phyloP scores from a whole-genome alignment of 345 rosid genomes.

The Leavenworthia alabamica region DNA sequence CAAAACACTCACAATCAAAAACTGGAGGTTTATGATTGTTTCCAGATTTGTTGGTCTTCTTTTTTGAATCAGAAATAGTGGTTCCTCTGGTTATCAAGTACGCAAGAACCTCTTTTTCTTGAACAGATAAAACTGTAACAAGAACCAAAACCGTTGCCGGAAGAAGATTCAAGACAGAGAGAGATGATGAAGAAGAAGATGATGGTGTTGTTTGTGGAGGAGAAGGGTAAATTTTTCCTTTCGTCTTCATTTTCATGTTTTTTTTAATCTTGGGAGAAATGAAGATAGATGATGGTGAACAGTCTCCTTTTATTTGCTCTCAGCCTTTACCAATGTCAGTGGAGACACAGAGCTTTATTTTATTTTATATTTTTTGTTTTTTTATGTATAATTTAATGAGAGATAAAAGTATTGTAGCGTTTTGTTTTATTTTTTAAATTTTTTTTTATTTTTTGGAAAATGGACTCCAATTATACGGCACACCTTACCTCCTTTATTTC shows the following conservation, averaged over 20 bases:
- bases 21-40: conserved; percentile 38
- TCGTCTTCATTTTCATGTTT: conserved; percentile 70
- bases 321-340: conserved; percentile 15
- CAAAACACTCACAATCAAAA: conserved; percentile 77
- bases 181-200: conserved; percentile 13
- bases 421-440: background rate
- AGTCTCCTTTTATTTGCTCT: background rate
- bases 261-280: conserved; percentile 2
- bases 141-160: conserved; percentile 70
- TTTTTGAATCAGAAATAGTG: conserved; percentile 29
- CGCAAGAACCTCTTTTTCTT: conserved; percentile 86
- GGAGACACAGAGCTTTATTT: conserved; percentile 24
- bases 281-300: conserved; percentile 21
- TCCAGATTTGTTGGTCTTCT: conserved; percentile 26
- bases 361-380: background rate
- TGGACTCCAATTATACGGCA: conserved; percentile 24
- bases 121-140: conserved; percentile 51
- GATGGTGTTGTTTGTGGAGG: conserved; percentile 27
- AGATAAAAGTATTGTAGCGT: background rate
- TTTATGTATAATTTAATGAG: conserved; percentile 7
- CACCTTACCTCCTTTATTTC: background rate
- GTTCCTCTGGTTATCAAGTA: conserved; percentile 65
- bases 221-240: conserved; percentile 82
- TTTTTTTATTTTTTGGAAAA: background rate
- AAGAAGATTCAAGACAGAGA: conserved; percentile 53